Conservation (phyloP, 2,329 filamentous ascomycete species). For the Ceratocystis cacaofunesta region DNA sequence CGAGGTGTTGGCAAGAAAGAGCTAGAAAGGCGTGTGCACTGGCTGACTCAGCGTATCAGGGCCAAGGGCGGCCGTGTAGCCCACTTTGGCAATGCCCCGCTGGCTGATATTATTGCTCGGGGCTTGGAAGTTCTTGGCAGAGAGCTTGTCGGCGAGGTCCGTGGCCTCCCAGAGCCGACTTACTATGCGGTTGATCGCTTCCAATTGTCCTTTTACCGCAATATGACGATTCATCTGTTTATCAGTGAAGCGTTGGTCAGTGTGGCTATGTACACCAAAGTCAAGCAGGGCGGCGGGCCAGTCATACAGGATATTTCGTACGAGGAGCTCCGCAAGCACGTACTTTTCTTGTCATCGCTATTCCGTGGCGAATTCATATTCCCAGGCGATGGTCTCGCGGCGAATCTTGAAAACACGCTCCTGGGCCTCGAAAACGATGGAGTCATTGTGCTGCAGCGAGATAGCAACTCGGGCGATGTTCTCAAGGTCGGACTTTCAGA, state of each 20-base stretch:
- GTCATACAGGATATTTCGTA: conserved; percentile 66
- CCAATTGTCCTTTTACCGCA: conserved; percentile 94
- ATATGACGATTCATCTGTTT: conserved; percentile 98
- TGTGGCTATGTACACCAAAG: conserved; percentile 73
- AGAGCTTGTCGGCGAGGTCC: conserved; percentile 67
- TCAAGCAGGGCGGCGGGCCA: conserved; percentile 82
- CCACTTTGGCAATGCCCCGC: conserved; percentile 71
- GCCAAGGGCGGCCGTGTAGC: conserved; percentile 84
- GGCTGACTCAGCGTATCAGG: conserved; percentile 68
- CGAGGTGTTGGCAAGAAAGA: conserved; percentile 82
- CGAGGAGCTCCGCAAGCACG: conserved; percentile 57
- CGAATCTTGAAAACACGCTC: conserved; percentile 71
- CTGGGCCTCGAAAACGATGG: conserved; percentile 61
- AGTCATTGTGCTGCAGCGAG: conserved; percentile 46
- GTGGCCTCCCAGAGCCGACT: conserved; percentile 73
- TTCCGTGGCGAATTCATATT: conserved; percentile 98
- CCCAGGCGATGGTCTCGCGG: conserved; percentile 64
- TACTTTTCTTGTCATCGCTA: conserved; percentile 78
- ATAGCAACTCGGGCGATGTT: conserved; percentile 31
- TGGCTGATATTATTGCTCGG: conserved; percentile 70
- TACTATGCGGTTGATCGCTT: conserved; percentile 93
- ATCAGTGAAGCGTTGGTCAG: conserved; percentile 86
- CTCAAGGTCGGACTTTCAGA: conserved; percentile 58
- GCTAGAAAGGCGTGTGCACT: conserved; percentile 72
- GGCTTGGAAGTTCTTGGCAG: conserved; percentile 85